Evolutionary conservation across 176 grass and related monocot species (phyloP).

Genomic region (Oryza longistaminata): DNA sequence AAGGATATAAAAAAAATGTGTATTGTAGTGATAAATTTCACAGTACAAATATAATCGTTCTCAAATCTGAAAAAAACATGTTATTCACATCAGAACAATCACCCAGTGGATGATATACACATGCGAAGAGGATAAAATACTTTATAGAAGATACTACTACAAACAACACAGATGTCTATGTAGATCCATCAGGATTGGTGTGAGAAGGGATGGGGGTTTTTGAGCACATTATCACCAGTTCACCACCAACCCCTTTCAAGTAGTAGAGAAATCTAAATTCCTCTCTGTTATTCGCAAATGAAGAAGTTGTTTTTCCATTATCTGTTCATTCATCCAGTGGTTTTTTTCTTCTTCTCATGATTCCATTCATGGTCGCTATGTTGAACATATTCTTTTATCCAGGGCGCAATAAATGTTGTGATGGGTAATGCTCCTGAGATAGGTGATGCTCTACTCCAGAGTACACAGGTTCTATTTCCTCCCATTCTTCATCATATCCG

Average conservation of each 20-base stretch:
- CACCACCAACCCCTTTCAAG: not conserved
- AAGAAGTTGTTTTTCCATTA: constrained; percentile 12
- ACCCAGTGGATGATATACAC: not conserved
- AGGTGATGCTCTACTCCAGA: constrained; percentile 77
- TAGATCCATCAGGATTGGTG: not conserved
- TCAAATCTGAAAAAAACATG: not conserved
- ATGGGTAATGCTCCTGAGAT: constrained; percentile 94
- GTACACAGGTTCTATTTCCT: constrained; percentile 62
- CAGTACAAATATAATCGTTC: not conserved
- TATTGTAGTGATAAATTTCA: not conserved
- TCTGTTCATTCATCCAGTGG: not conserved
- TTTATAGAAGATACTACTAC: not conserved
- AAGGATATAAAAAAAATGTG: not conserved
- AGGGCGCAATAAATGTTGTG: constrained; percentile 88
- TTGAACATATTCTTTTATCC: constrained; percentile 39
- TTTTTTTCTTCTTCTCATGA: constrained; percentile 8
- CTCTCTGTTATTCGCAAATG: not conserved
- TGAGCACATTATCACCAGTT: not conserved
- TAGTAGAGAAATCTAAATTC: not conserved
- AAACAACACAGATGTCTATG: no score
- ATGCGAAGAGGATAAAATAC: not conserved
- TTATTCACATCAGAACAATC: not conserved
- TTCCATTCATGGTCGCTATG: constrained; percentile 16
- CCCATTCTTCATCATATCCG: not conserved
- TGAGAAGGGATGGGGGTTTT: no score